A percentile compares a stretch with the other conserved stretches of the same genome.
These are phyloP conservation scores for Dactylellina drechsleri DNA, from an alignment of 2,329 filamentous ascomycete species.

Conservation along the genomic window DNA sequence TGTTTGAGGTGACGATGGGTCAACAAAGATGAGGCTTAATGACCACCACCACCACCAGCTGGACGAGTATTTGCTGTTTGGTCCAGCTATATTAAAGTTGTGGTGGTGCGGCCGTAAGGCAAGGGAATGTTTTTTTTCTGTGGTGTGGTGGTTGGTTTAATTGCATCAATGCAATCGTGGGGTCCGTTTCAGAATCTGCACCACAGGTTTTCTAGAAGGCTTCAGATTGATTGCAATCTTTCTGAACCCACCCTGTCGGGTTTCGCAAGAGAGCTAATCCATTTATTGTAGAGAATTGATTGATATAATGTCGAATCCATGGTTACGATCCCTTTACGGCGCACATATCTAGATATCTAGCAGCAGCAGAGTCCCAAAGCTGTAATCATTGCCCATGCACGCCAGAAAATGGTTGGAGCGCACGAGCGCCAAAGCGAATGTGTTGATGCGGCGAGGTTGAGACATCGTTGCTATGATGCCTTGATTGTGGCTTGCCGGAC, in stretches of 20 bases:
- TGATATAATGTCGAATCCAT: background rate
- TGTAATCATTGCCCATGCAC: too few relatives aligned
- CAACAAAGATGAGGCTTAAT: background rate
- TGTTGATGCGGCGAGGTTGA: too few relatives aligned
- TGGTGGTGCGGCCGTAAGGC: too few relatives aligned
- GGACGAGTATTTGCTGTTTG: background rate
- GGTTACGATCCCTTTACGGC: background rate
- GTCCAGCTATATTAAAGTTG: background rate
- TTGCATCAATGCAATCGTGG: background rate
- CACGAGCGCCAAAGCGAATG: too few relatives aligned
- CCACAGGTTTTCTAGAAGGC: conserved; percentile 31
- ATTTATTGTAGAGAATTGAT: background rate
- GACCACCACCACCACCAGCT: too few relatives aligned
- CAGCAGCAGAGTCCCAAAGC: too few relatives aligned
- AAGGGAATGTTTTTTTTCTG: background rate
- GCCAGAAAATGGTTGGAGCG: too few relatives aligned
- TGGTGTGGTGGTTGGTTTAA: background rate
- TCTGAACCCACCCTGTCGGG: background rate
- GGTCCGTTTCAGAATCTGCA: conserved; percentile 37
- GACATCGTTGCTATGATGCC: too few relatives aligned
- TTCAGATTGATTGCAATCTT: background rate
- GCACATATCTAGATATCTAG: too few relatives aligned
- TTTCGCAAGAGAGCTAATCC: background rate
- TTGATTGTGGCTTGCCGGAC: too few relatives aligned
- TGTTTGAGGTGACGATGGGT: conserved; percentile 39